Evolutionary conservation across 345 rosid species (phyloP).

Genomic region (rapeseed (Brassica napus)): DNA sequence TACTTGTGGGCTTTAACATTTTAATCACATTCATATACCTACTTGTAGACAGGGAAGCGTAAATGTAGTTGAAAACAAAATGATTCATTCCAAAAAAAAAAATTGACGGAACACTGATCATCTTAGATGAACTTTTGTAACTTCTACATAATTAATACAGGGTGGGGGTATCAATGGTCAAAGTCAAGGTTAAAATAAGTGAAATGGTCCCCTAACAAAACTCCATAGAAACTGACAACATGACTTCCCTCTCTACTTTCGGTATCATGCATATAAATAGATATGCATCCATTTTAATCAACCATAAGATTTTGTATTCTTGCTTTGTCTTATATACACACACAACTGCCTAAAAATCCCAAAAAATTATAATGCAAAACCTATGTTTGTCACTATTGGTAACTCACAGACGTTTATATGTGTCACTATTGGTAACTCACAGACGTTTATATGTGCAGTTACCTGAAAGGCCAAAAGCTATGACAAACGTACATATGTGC

Average conservation of each 20-base stretch:
- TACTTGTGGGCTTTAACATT: slow-evolving; percentile 35
- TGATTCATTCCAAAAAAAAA: neutral
- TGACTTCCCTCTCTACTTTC: slow-evolving; percentile 28
- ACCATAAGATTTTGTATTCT: slow-evolving; percentile 38
- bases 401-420: slow-evolving; percentile 30
- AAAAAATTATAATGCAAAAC: slow-evolving; percentile 9
- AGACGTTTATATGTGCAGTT: slow-evolving; percentile 34
- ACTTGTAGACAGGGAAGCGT: slow-evolving; percentile 12
- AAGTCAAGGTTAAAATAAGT: slow-evolving; percentile 39
- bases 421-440: slow-evolving; percentile 32
- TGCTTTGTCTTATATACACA: slow-evolving; percentile 29
- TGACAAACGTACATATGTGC: neutral
- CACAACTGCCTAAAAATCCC: slow-evolving; percentile 4
- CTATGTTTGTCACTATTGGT: slow-evolving; percentile 20
- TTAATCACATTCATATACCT: slow-evolving; percentile 24
- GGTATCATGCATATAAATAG: neutral
- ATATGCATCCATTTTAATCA: slow-evolving; percentile 31
- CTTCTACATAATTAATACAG: slow-evolving; percentile 9
- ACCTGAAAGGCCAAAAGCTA: slow-evolving; percentile 38
- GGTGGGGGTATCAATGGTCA: slow-evolving; percentile 31
- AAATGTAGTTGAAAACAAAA: slow-evolving; percentile 34
- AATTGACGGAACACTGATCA: slow-evolving; percentile 10
- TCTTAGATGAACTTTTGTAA: neutral
- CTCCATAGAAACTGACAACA: slow-evolving; percentile 30
- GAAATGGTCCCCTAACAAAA: slow-evolving; percentile 5